Conservation (phyloP, 1,139 yeast species). For the Protomyces lactucae-debilis region DNA sequence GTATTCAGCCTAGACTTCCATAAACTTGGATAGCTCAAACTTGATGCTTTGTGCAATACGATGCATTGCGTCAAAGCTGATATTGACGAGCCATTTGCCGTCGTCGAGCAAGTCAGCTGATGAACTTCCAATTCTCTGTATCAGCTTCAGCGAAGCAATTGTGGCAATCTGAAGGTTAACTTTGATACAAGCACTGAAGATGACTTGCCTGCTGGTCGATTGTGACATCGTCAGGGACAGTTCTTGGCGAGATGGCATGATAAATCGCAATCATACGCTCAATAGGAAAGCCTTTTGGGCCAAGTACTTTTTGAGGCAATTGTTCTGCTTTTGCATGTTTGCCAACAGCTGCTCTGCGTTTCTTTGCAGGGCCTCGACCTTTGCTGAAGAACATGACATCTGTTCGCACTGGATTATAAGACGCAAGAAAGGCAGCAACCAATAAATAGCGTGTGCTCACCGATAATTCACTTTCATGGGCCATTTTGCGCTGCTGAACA, state of each 20-base stretch:
- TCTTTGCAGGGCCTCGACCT: conserved; percentile 42
- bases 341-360: conserved; percentile 10
- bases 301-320: conserved; percentile 38
- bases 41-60: conserved; percentile 50
- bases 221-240: conserved; percentile 47
- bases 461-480: neutral
- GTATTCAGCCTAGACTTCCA: conserved; percentile 38
- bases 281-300: conserved; percentile 60
- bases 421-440: conserved; percentile 66
- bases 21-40: conserved; percentile 53
- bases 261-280: conserved; percentile 65
- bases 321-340: conserved; percentile 4
- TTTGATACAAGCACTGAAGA: neutral
- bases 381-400: conserved; percentile 61
- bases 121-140: conserved; percentile 43
- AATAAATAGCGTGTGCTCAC: conserved; percentile 40
- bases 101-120: conserved; percentile 55
- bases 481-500: neutral
- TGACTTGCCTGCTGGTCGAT: conserved; percentile 40
- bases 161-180: conserved; percentile 50
- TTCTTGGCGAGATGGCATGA: conserved; percentile 48
- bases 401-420: conserved; percentile 55
- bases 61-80: conserved; percentile 51
- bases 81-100: conserved; percentile 60
- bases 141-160: conserved; percentile 51